phyloP scores from a whole-genome alignment of 371 early-diverging fungal genomes.

The Mucor saturninus region DNA sequence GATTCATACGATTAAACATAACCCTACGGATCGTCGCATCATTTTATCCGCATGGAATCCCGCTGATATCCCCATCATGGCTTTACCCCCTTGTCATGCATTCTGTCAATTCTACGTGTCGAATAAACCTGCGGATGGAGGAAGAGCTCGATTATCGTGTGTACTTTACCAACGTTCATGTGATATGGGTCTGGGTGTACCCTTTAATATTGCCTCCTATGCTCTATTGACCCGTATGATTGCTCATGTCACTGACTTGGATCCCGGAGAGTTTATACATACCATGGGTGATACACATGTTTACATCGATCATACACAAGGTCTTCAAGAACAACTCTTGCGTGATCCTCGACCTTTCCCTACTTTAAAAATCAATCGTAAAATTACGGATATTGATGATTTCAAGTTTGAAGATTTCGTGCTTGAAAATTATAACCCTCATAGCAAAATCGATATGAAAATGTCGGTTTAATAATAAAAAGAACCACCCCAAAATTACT shows the following conservation, averaged over 20 bases:
- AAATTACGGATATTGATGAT: constrained; percentile 78
- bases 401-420: constrained; percentile 88
- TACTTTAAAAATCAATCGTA: constrained; percentile 70
- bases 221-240: constrained; percentile 94
- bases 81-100: constrained; percentile 96
- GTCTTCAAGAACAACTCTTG: constrained; percentile 82
- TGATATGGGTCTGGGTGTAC: constrained; percentile 99
- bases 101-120: constrained; percentile 95
- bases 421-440: constrained; percentile 88
- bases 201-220: constrained; percentile 99
- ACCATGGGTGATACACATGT: constrained; percentile 98
- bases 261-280: constrained; percentile 94
- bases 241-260: constrained; percentile 88
- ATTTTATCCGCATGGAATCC: constrained; percentile 99
- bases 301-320: constrained; percentile 93
- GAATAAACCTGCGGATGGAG: constrained; percentile 53
- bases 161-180: constrained; percentile 98
- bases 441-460: constrained; percentile 92
- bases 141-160: constrained; percentile 78
- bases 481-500: not conserved
- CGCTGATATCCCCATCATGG: constrained; percentile 84
- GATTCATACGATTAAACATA: constrained; percentile 84
- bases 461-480: constrained; percentile 83
- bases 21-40: constrained; percentile 93
- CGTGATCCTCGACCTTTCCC: constrained; percentile 93